Evolutionary conservation across 495 filamentous ascomycete species (phyloP), one percentile per base, ranked within the genome.

Genomic region (Parmelia sp.): DNA sequence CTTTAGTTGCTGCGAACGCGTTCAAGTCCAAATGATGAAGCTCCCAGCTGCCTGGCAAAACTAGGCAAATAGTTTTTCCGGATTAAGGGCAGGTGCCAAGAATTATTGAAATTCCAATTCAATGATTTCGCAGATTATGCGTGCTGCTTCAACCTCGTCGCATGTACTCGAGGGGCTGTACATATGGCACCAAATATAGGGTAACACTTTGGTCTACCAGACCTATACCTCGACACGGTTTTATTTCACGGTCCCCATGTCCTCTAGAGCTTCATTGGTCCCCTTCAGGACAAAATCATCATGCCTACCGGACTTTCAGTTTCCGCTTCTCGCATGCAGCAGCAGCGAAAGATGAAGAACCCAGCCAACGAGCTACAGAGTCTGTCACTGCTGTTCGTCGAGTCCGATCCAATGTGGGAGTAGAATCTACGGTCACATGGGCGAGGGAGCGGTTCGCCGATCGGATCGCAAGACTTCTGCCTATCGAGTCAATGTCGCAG

Each of bases 41-140:
- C 62, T 58, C 27, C 19, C 45, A 56, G 40, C 35, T 56, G 51
- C 61, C 61, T 56, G 17, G 45, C 25, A 33, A 4, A n/a, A 17
- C 47, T 35, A 35, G 62, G 39, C 14, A 17, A 45, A 37, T 58
- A 59, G 56, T 64, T 64, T 49, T 25, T 58, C 57, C 57, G 53
- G n/a, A n/a, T n/a, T n/a, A n/a, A n/a, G n/a, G n/a, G n/a, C n/a
- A n/a, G n/a, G n/a, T n/a, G n/a, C n/a, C n/a, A n/a, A n/a, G n/a
- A n/a, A n/a, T n/a, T n/a, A n/a, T n/a, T n/a, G n/a, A n/a, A n/a
- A n/a, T n/a, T n/a, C n/a, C n/a, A n/a, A n/a, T n/a, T n/a, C n/a
- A n/a, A n/a, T n/a, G n/a, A n/a, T n/a, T n/a, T n/a, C n/a, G n/a
- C n/a, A n/a, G n/a, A n/a, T n/a, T n/a, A n/a, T n/a, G n/a, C n/a